Evolutionary conservation across 257 asterid genomes (phyloP).

Genomic region (Verbena officinalis): DNA sequence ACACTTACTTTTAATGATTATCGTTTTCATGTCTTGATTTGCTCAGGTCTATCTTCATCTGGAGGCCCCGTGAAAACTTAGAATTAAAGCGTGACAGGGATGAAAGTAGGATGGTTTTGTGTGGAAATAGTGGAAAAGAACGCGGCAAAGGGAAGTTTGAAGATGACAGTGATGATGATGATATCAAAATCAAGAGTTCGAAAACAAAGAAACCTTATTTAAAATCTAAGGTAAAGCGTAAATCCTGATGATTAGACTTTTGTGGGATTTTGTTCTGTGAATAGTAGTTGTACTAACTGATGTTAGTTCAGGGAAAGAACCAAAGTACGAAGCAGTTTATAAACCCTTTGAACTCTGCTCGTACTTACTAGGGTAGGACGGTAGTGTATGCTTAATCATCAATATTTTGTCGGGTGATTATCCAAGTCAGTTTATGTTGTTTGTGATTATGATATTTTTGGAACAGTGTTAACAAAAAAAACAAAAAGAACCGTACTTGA

Average conservation of each 20-base stretch:
- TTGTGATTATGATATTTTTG: no score
- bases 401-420: background rate
- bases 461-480: no score
- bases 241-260: slow-evolving; percentile 22
- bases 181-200: slow-evolving; percentile 46
- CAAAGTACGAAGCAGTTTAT: background rate
- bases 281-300: slow-evolving; percentile 10
- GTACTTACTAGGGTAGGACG: background rate
- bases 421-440: no score
- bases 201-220: slow-evolving; percentile 45
- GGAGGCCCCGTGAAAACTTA: slow-evolving; percentile 64
- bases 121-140: slow-evolving; percentile 58
- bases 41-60: slow-evolving; percentile 83
- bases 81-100: slow-evolving; percentile 46
- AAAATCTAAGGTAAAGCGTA: slow-evolving; percentile 46
- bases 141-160: slow-evolving; percentile 41
- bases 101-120: slow-evolving; percentile 53
- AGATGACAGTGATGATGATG: slow-evolving; percentile 56
- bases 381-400: background rate
- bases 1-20: no score
- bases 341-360: background rate
- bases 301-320: background rate
- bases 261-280: slow-evolving; percentile 24
- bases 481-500: no score
- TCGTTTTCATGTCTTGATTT: background rate